Base-by-base conservation (phyloP, 1,284 basidiomycete genomes). In the Volvariella surrecta region DNA sequence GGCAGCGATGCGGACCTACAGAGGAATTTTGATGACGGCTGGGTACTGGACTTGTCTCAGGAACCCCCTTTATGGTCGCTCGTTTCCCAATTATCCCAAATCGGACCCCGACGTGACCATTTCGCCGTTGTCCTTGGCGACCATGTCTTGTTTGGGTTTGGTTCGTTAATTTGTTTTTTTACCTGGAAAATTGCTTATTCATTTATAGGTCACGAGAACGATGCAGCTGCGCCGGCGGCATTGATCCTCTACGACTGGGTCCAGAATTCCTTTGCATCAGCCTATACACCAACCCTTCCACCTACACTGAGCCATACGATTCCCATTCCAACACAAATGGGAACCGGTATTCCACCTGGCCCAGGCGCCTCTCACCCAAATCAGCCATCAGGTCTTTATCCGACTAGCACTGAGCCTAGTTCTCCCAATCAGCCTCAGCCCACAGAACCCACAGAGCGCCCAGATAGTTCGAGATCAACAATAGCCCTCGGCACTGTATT, bases 131-230 rank as follows among this genome's bases (percentile, higher is more conserved):
- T 69, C 37, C 68, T 72, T 28, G 81, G 79, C 4, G 63, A 68
- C 15, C 68, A 78, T 48, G 77, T 90, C 11, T 58, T 90, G 9
- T 80, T 92, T 53, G 79, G 79, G 39, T 90, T 89, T 55, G 89
- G 89, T 90, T 54, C 52, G 82, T 65, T 13, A 39, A 40, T 42
- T 49, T 32, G 32, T 41, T 37, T 32, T 32, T 37, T 21, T 21
- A 42, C 15, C 45, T 43, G 45, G 39, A 43, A 18, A 32, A n/a
- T 17, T 43, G 45, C 42, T 22, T 44, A 28, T 31, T 44, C 15
- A 32, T 13, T 42, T 24, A 43, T 45, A 88, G 83, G 82, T 10
- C 87, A 81, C 52, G 68, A 63, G 31, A 51, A 64, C 38, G 68
- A 64, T 54, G 67, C 65, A 1, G 71, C 79, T 9, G 74, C 74